These are phyloP conservation scores for Cynanchum wilfordii DNA, from an alignment of 257 asterid genomes.

Conservation along the genomic window DNA sequence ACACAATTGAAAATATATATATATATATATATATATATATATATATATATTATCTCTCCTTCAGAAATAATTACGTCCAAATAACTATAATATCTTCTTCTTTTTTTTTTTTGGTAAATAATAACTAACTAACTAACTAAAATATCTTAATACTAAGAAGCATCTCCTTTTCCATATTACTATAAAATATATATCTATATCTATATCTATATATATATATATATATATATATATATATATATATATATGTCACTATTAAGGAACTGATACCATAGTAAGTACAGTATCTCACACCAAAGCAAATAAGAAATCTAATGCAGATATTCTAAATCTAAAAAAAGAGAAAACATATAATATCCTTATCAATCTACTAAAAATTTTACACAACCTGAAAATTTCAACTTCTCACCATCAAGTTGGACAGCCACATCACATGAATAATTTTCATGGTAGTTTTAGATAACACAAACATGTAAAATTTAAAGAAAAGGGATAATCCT, in stretches of 20 bases:
- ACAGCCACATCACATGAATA: not conserved
- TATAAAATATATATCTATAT: too few relatives aligned
- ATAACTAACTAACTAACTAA: too few relatives aligned
- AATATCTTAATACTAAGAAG: not conserved
- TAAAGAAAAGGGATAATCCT: conserved; percentile 1
- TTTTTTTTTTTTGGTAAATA: too few relatives aligned
- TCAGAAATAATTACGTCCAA: not conserved
- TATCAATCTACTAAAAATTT: not conserved
- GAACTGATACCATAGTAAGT: conserved; percentile 1
- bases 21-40: too few relatives aligned
- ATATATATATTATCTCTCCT: not conserved
- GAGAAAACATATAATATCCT: conserved; percentile 13
- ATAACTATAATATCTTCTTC: not conserved
- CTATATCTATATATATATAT: too few relatives aligned
- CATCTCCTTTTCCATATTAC: not conserved
- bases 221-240: not conserved
- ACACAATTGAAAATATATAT: too few relatives aligned
- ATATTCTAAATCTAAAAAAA: conserved; percentile 2
- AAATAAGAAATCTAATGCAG: conserved; percentile 1
- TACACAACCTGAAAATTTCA: not conserved
- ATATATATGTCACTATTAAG: not conserved
- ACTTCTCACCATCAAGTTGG: not conserved
- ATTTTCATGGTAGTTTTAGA: not conserved
- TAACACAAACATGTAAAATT: not conserved
- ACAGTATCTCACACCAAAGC: not conserved